Conservation (phyloP, 139 green algal species). For the Micractinium sp. region DNA sequence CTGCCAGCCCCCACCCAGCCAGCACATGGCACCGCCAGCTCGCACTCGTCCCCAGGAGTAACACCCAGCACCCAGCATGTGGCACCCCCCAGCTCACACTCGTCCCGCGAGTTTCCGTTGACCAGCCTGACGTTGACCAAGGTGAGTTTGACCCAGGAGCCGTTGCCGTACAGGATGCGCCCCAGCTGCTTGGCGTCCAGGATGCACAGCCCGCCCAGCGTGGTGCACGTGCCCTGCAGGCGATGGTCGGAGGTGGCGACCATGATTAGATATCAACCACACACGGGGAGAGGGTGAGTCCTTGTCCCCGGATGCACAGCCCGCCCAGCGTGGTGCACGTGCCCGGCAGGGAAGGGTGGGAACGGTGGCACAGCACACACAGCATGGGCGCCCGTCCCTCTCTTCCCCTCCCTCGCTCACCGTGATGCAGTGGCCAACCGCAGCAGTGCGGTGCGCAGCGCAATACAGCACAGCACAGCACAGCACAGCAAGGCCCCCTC, state of each 20-base stretch:
- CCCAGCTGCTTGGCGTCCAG: slow-evolving; percentile 42
- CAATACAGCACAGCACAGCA: no score
- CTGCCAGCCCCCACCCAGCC: no score
- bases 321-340: slow-evolving; percentile 29
- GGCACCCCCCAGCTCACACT: not conserved
- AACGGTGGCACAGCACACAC: no score
- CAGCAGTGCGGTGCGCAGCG: no score
- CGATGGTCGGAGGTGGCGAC: not conserved
- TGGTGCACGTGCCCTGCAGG: slow-evolving; percentile 28
- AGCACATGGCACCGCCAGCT: not conserved
- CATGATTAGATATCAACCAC: not conserved
- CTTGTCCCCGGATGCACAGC: slow-evolving; percentile 40
- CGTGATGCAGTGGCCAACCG: no score
- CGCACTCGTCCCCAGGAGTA: not conserved
- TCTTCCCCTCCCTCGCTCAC: no score
- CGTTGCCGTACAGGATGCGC: slow-evolving; percentile 28
- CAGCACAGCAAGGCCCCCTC: no score
- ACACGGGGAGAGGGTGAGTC: no score
- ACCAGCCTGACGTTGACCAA: slow-evolving; percentile 29
- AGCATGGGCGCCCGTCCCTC: no score
- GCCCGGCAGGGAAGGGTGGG: not conserved
- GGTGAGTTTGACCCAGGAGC: slow-evolving; percentile 18
- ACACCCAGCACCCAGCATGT: no score
- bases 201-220: slow-evolving; percentile 31
- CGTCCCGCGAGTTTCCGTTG: slow-evolving; percentile 33